phyloP scores from a whole-genome alignment of 2,329 filamentous ascomycete genomes.

The Helminthosporium solani region DNA sequence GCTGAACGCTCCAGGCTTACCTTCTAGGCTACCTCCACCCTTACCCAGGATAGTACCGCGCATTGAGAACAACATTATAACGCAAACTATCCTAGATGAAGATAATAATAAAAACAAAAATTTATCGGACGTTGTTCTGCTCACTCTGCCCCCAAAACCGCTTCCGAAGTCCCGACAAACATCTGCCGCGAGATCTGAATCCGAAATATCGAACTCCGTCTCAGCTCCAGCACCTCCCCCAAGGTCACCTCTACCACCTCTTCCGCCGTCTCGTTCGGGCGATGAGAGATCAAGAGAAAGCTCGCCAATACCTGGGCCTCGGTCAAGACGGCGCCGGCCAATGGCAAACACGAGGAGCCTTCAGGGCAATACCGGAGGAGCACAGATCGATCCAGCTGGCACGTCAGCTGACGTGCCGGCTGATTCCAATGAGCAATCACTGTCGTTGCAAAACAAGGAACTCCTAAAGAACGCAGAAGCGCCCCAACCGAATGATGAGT shows the following conservation, averaged over 20 bases:
- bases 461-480: too few species aligned
- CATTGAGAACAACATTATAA: background rate
- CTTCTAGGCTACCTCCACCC: background rate
- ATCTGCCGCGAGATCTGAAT: background rate
- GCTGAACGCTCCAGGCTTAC: background rate
- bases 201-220: background rate
- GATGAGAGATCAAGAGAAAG: background rate
- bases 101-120: background rate
- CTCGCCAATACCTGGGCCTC: background rate
- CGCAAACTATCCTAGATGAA: background rate
- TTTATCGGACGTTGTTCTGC: background rate
- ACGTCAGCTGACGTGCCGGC: too few species aligned
- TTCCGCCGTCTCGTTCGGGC: background rate
- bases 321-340: background rate
- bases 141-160: background rate
- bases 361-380: background rate
- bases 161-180: background rate
- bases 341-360: background rate
- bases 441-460: too few species aligned
- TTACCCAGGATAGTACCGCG: background rate
- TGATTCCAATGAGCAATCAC: too few species aligned
- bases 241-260: background rate
- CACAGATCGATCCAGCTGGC: background rate
- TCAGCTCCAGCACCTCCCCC: background rate
- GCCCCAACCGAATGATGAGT: too few species aligned